Conservation (phyloP, 2,329 filamentous ascomycete species). For the Rugonectria rugulosa region DNA sequence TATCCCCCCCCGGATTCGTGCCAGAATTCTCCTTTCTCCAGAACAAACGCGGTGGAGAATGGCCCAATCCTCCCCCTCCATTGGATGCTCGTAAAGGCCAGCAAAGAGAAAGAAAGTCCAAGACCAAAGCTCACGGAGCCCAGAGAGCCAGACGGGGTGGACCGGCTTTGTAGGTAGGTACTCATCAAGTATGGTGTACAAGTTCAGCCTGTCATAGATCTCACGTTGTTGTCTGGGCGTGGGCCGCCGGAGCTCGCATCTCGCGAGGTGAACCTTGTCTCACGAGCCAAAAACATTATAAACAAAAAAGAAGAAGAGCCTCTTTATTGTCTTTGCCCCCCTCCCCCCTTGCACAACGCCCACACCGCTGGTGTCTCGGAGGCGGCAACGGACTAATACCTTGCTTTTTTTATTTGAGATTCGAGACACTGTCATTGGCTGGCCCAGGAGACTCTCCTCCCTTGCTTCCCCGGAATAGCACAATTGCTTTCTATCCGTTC, state of each 20-base stretch:
- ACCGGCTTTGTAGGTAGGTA: neutral
- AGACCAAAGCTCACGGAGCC: neutral
- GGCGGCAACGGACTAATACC: no score
- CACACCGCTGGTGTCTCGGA: constrained; percentile 10
- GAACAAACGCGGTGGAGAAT: neutral
- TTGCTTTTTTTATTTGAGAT: no score
- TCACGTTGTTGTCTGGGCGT: constrained; percentile 14
- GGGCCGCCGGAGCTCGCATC: constrained; percentile 1
- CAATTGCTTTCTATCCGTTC: neutral
- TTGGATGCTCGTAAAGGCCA: no score
- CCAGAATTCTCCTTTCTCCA: neutral
- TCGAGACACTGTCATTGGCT: constrained; percentile 3
- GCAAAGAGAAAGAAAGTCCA: constrained; percentile 2
- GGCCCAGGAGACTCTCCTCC: no score
- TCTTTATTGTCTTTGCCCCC: no score
- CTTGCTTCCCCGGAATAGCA: neutral
- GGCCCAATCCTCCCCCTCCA: neutral
- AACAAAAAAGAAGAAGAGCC: no score
- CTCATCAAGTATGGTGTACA: constrained; percentile 1
- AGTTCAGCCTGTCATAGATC: constrained; percentile 7
- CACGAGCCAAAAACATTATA: constrained; percentile 7
- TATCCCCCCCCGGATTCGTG: constrained; percentile 14
- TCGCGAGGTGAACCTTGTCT: constrained; percentile 16
- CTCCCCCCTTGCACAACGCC: constrained; percentile 2
- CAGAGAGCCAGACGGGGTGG: neutral